Base-by-base conservation (phyloP, 805 yeast genomes). In the Yarrowia phangngaensis region DNA sequence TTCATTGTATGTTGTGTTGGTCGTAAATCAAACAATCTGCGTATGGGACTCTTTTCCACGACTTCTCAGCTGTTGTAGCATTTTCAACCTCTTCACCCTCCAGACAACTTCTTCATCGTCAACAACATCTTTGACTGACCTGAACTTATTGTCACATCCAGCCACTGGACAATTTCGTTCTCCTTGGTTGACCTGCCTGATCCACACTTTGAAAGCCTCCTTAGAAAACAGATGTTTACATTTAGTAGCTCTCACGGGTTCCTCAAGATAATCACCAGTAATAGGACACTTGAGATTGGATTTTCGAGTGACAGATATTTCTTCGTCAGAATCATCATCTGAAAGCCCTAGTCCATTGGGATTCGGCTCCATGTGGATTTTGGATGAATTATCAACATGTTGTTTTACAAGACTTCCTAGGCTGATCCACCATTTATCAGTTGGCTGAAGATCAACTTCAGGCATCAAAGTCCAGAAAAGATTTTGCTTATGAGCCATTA, bases 211-310 rank as follows among this genome's bases (percentile, higher is more conserved):
- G 11, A 38, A 38, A 11, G 45, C 45, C 1, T n/a, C 32, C 2
- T 20, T 12, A 4, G 45, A 38, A 24, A 6, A 38, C 19, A 41
- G 6, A 15, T 41, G 48, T 6, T 15, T 15, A 16, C 48, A 29
- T 0, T 7, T 11, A 3, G 20, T n/a, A 2, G 48, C 27, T 4
- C 34, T 12, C 1, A 41, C 35, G 6, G 48, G 35, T 11, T 20
- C 20, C 20, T 41, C 29, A 2, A 41, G 29, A 4, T 30, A 41
- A n/a, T 20, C 35, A 4, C 35, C 20, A 2, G 48, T 8, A 8
- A 41, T 29, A 13, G 48, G 48, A 16, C 48, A 41, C 35, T 41
- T 41, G 28, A 41, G 48, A 6, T 27, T 20, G 19, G 47, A 13
- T 23, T 35, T 35, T 35, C 43, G 30, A 2, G 43, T 24, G 15